Evolutionary conservation across 1,139 yeast genomes (phyloP).

Genomic region (Suhomyces guaymorum): DNA sequence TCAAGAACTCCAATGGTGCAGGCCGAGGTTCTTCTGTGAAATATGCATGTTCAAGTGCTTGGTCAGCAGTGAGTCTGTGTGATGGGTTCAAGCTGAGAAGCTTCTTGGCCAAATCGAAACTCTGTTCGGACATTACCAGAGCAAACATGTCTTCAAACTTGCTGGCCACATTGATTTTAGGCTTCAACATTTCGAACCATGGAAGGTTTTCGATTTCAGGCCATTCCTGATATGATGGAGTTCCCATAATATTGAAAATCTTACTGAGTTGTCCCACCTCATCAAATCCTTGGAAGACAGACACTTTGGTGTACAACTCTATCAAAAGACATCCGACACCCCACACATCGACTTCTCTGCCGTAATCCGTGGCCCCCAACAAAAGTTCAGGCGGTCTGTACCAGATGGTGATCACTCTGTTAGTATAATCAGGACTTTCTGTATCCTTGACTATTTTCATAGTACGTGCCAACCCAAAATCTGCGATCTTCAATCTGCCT

Average conservation of each 20-base stretch:
- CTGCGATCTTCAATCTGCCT: conserved; percentile 84
- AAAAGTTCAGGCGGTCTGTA: conserved; percentile 94
- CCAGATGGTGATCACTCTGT: conserved; percentile 94
- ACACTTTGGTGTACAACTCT: conserved; percentile 73
- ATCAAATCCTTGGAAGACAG: conserved; percentile 85
- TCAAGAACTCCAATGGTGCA: conserved; percentile 48
- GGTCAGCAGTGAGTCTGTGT: conserved; percentile 59
- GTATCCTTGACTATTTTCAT: conserved; percentile 57
- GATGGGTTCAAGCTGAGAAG: conserved; percentile 70
- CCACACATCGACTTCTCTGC: conserved; percentile 93
- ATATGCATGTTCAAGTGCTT: conserved; percentile 66
- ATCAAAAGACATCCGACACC: conserved; percentile 91
- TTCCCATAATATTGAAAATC: conserved; percentile 83
- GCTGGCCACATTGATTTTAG: conserved; percentile 48
- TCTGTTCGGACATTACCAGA: conserved; percentile 49
- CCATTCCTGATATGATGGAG: conserved; percentile 78
- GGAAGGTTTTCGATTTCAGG: conserved; percentile 75
- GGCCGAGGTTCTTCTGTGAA: conserved; percentile 67
- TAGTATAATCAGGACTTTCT: conserved; percentile 77
- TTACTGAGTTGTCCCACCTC: conserved; percentile 80
- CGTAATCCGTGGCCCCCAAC: conserved; percentile 87
- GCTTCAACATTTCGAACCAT: conserved; percentile 87
- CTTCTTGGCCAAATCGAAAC: conserved; percentile 64
- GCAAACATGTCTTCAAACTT: conserved; percentile 52
- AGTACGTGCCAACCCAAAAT: conserved; percentile 89